phyloP scores from a whole-genome alignment of 345 rosid genomes.

The Populus tremula region DNA sequence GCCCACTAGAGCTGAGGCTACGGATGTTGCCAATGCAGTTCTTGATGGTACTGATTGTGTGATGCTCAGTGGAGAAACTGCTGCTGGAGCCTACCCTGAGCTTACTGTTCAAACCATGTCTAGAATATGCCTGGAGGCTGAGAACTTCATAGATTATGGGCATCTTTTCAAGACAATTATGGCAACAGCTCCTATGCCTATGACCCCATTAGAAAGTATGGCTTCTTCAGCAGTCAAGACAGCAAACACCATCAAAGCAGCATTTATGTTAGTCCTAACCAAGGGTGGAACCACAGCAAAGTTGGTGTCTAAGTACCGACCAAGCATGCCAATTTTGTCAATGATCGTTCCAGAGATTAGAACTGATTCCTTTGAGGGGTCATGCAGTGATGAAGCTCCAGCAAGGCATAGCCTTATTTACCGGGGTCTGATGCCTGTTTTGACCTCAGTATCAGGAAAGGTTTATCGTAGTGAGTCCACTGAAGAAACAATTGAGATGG shows the following conservation, averaged over 20 bases:
- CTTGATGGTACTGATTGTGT: constrained; percentile 40
- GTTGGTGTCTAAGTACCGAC: constrained; percentile 37
- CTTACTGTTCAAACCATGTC: constrained; percentile 40
- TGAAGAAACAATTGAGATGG: constrained; percentile 23
- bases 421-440: constrained; percentile 31
- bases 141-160: constrained; percentile 28
- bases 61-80: constrained; percentile 41
- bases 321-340: constrained; percentile 30
- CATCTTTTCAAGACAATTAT: constrained; percentile 30
- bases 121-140: constrained; percentile 35
- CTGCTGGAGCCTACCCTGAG: constrained; percentile 43
- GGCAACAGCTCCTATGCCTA: constrained; percentile 30
- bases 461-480: constrained; percentile 25
- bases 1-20: constrained; percentile 42
- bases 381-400: constrained; percentile 32
- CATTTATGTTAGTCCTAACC: constrained; percentile 36
- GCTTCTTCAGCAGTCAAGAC: constrained; percentile 42
- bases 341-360: constrained; percentile 32
- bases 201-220: constrained; percentile 41
- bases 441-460: constrained; percentile 15
- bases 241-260: constrained; percentile 26
- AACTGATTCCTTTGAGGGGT: constrained; percentile 30
- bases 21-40: constrained; percentile 42
- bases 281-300: constrained; percentile 37
- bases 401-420: constrained; percentile 40